phyloP scores from a whole-genome alignment of 129 eudicot species.

The Lactuca saligna region DNA sequence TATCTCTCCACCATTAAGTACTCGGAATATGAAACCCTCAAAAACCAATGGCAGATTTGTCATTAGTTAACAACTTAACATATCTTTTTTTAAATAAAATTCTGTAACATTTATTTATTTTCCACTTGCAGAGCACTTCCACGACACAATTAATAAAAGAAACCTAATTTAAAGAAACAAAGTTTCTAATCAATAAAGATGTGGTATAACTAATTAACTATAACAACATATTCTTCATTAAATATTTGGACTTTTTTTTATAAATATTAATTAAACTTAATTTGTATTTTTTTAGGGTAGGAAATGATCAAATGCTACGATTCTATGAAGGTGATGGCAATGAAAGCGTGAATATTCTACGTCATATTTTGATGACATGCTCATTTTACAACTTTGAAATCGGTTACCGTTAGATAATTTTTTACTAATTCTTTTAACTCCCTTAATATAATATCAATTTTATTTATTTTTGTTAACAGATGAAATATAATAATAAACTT shows the following conservation, averaged over 20 bases:
- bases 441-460: neutral
- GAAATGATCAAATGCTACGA: conserved; percentile 70
- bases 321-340: conserved; percentile 89
- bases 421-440: neutral
- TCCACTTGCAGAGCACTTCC: conserved; percentile 52
- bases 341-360: conserved; percentile 61
- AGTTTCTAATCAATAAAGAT: conserved; percentile 73
- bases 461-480: too few species aligned
- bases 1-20: conserved; percentile 49
- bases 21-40: conserved; percentile 62
- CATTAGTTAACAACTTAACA: neutral
- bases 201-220: conserved; percentile 44
- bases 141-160: conserved; percentile 59
- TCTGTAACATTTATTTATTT: neutral
- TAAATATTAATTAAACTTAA: neutral
- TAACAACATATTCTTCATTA: neutral
- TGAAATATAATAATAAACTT: neutral
- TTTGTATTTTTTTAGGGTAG: conserved; percentile 40
- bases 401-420: conserved; percentile 78
- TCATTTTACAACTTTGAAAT: conserved; percentile 87
- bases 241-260: neutral
- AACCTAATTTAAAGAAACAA: conserved; percentile 72
- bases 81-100: too few species aligned
- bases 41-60: conserved; percentile 76
- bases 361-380: conserved; percentile 67